Evolutionary conservation across 176 grass and related monocot species (phyloP), one percentile per base, ranked within the genome.

Genomic region (Eleusine indica): DNA sequence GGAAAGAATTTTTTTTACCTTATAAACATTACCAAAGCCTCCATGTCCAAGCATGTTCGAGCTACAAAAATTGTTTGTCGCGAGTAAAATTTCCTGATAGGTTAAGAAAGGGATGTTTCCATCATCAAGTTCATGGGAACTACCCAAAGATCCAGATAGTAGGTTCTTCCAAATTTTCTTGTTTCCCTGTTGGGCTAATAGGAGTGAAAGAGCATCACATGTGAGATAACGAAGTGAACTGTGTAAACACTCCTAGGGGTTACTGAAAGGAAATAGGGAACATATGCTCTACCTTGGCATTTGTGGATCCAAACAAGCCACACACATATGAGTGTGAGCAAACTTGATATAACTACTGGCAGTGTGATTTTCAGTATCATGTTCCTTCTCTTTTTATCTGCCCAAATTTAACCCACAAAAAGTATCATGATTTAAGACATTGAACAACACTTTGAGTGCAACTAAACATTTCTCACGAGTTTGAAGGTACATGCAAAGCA

Each of bases 11-110:
- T 3, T 62, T 28, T 0, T 48, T 87, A 89, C 92, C 89, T 91
- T 89, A 47, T 87, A 94, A 75, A 94, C 89, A 35, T 60, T 85
- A 28, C 89, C 89, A 79, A 94, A 94, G 2, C 89, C 92, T 58
- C 92, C 92, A 85, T 83, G 25, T 52, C 92, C 89, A 83, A 92
- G 83, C 54, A 89, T 89, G 42, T 71, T 85, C 5, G 72, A 65
- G 49, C 66, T 65, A 22, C 84, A 83, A 70, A 91, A 94, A 84
- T 89, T 85, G 49, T 85, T 73, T 77, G 89, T 94, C 3, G 89
- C 70, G 6, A 35, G 19, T 30, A 72, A 11, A 91, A 77, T 82
- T 80, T 80, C 35, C 79, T 64, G 78, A 46, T 81, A 89, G 63
- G 13, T 85, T 6, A 80, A 51, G 49, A 76, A 76, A 68, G 62